Base-by-base conservation (phyloP, 495 filamentous ascomycete species). In the Annulohypoxylon stygium region DNA sequence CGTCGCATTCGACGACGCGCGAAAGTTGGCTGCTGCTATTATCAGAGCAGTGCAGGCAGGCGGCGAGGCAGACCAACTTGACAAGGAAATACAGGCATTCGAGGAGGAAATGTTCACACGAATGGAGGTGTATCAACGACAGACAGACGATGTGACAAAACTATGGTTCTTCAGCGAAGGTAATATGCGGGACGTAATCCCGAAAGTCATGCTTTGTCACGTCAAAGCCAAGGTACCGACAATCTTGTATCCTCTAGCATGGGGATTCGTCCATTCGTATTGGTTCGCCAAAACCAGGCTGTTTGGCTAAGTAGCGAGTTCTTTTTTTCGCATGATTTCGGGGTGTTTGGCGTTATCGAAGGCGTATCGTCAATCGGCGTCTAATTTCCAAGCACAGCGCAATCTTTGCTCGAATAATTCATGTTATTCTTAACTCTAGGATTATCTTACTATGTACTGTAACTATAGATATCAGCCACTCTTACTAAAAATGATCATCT, bases 1-100 rank as follows among this genome's bases (percentile, higher is more conserved):
- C 67, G 63, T 82, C 3, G 89, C 85, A 26, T 82, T 91, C 78
- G 77, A 81, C 55, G 89, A 92, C 73, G 86, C 89, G 4, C 71
- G 89, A 80, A 76, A 88, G 54, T 81, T 91, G 73, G 79, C 88
- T 0, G 63, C 73, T 34, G 72, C 67, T 0, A 79, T 85, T 43
- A 43, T 79, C 34, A 75, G 39, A 26, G 76, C 70, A 8, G 66
- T 76, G 34, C 62, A 67, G 33, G 37, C 48, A 30, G 75, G 65
- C 16, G 60, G 65, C 33, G 65, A 62, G 61, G 34, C 67, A n/a
- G 74, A 74, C 33, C 68, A 67, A 20, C 73, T 82, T 39, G 79
- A 83, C 48, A 55, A 61, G 54, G 72, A 71, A 39, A 75, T 82
- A 18, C 54, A 51, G 11, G 73, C 65, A 12, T 81, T 77, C 43